These are phyloP conservation scores for Solanum tacnaense DNA, from an alignment of 257 asterid species.

Conservation along the genomic window DNA sequence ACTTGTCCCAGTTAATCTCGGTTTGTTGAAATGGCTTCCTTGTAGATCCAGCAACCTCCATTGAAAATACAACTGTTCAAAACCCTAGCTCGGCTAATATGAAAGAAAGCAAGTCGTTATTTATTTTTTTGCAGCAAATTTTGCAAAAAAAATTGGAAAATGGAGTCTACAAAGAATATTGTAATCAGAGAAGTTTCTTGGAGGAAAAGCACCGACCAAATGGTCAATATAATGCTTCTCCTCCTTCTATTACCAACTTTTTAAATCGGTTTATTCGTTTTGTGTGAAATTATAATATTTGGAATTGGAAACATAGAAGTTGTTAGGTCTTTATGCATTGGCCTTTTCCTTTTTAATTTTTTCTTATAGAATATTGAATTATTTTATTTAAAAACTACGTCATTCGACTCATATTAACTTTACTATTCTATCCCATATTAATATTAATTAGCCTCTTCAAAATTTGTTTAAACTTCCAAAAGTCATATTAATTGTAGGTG, in stretches of 20 bases:
- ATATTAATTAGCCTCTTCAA: neutral
- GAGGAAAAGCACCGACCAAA: conserved; percentile 1
- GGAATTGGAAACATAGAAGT: neutral
- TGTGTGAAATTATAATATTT: neutral
- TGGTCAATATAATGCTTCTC: neutral
- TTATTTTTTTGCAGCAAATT: neutral
- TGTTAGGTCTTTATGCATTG: neutral
- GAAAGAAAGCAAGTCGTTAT: neutral
- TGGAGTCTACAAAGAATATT: neutral
- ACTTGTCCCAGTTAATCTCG: conserved; percentile 90
- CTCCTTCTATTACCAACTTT: neutral
- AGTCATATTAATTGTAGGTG: neutral
- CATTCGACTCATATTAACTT: neutral
- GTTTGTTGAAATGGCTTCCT: conserved; percentile 37
- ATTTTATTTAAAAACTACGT: no score
- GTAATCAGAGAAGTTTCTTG: neutral
- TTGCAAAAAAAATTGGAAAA: neutral
- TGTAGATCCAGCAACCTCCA: conserved; percentile 40
- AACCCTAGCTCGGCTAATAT: conserved; percentile 10
- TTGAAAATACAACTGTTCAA: conserved; percentile 1
- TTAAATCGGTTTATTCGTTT: neutral
- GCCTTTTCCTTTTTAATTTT: neutral
- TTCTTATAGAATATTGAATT: no score
- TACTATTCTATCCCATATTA: no score
- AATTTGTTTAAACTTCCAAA: neutral